Evolutionary conservation across 202 grass and related monocot species (phyloP), one percentile per base, ranked within the genome.

Genomic region (Dendrocalamus latiflorus): DNA sequence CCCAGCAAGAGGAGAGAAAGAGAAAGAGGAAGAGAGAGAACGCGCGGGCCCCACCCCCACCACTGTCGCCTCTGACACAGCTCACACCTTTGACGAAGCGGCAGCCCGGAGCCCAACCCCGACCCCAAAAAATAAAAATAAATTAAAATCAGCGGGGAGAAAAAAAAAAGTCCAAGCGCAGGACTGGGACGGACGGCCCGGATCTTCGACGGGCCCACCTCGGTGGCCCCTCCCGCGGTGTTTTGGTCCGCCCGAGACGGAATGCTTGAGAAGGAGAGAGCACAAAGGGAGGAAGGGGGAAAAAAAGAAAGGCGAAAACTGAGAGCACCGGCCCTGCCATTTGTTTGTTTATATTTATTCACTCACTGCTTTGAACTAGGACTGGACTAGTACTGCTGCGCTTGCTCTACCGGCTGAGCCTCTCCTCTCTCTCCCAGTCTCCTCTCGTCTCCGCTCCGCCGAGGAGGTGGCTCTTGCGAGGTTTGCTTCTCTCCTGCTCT

Each of bases 31-130:
- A 25, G 21, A 8, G 8, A 2, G 17, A 21, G 72, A 38, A 6
- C 54, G 37, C 44, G 44, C 0, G 74, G 88, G 65, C 1, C 82
- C 82, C 81, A 72, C 42, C 28, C 24, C 45, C 21, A 49, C 70
- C 37, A 71, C 74, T 30, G 64, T 12, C 8, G 25, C 89, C 80
- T 89, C 88, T 90, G 88, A 84, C 84, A 90, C 87, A 85, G 87
- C 79, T 80, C 84, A 83, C 84, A 79, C 75, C 94, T 90, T 90
- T 86, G 86, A 91, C 91, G 88, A 93, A 90, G 75, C 88, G 68
- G 79, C 69, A 70, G 45, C 68, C 80, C 65, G 65, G 39, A 81
- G 55, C 37, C 15, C 77, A 42, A 17, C 72, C 68, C 66, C 68
- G 72, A 77, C 12, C 13, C 20, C 39, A 2, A 1, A 3, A 51